phyloP scores from a whole-genome alignment of 1,139 yeast species.

The Casaregolazyma lundiana region DNA sequence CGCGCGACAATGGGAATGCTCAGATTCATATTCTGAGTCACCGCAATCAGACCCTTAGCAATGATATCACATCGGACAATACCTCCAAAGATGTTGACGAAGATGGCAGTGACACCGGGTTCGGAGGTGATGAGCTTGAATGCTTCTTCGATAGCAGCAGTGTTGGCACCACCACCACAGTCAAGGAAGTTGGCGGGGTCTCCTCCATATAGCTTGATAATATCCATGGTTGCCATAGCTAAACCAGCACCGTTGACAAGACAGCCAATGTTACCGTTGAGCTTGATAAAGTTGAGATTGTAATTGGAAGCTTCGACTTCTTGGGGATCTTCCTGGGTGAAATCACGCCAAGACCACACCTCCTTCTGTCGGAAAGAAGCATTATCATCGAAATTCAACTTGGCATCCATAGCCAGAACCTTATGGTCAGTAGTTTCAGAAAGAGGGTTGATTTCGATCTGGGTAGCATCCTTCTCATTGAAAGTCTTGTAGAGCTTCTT shows the following conservation, averaged over 20 bases:
- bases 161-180: slow-evolving; percentile 99
- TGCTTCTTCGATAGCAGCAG: slow-evolving; percentile 95
- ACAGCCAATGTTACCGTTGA: slow-evolving; percentile 98
- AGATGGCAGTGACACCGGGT: slow-evolving; percentile 87
- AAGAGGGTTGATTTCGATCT: slow-evolving; percentile 97
- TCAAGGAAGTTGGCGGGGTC: slow-evolving; percentile 98
- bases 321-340: slow-evolving; percentile 96
- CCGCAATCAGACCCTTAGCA: slow-evolving; percentile 94
- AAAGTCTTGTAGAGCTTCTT: slow-evolving; percentile 86
- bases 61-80: slow-evolving; percentile 98
- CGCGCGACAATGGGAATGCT: slow-evolving; percentile 95
- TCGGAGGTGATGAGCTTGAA: slow-evolving; percentile 90
- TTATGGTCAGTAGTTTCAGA: slow-evolving; percentile 87
- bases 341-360: slow-evolving; percentile 94
- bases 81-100: slow-evolving; percentile 98
- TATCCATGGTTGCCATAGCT: slow-evolving; percentile 99
- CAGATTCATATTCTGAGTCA: slow-evolving; percentile 84
- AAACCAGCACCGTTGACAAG: slow-evolving; percentile 99
- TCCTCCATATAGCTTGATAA: slow-evolving; percentile 96
- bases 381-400: slow-evolving; percentile 95
- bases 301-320: slow-evolving; percentile 88
- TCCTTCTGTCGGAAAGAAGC: slow-evolving; percentile 94
- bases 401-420: slow-evolving; percentile 98
- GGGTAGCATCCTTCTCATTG: slow-evolving; percentile 90
- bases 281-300: slow-evolving; percentile 93